Evolutionary conservation across 179 eudicot genomes (phyloP).

Genomic region (Silene coronaria): DNA sequence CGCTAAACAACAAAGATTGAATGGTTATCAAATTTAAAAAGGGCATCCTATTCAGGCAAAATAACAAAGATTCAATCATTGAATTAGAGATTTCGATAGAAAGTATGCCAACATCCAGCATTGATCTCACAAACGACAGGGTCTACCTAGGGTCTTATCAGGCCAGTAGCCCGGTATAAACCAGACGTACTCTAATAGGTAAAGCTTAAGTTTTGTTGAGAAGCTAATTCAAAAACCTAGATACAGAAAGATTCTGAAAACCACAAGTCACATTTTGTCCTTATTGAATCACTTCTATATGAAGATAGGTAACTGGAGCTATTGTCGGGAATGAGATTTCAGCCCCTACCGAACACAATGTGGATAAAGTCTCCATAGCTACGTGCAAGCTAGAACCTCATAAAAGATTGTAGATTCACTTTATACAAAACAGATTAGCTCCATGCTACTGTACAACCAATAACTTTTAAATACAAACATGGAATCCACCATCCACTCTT

Average conservation of each 20-base stretch:
- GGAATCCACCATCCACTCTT: not conserved
- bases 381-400: not conserved
- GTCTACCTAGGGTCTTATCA: not conserved
- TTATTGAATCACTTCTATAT: not conserved
- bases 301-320: not conserved
- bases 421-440: not conserved
- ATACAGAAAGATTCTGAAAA: not conserved
- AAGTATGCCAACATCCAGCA: too few relatives aligned
- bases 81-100: not conserved
- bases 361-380: not conserved
- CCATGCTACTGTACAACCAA: not conserved
- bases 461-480: conserved; percentile 2
- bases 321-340: not conserved
- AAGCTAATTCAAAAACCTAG: not conserved
- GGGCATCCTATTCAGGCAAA: not conserved
- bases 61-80: not conserved
- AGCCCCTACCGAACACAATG: not conserved
- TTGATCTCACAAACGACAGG: too few relatives aligned
- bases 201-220: not conserved
- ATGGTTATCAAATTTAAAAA: too few relatives aligned
- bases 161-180: not conserved
- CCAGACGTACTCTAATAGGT: not conserved
- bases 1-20: not conserved
- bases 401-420: conserved; percentile 4
- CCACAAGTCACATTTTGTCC: not conserved